Conservation (phyloP, 2,329 filamentous ascomycete genomes). For the Knoxdaviesia proteae region DNA sequence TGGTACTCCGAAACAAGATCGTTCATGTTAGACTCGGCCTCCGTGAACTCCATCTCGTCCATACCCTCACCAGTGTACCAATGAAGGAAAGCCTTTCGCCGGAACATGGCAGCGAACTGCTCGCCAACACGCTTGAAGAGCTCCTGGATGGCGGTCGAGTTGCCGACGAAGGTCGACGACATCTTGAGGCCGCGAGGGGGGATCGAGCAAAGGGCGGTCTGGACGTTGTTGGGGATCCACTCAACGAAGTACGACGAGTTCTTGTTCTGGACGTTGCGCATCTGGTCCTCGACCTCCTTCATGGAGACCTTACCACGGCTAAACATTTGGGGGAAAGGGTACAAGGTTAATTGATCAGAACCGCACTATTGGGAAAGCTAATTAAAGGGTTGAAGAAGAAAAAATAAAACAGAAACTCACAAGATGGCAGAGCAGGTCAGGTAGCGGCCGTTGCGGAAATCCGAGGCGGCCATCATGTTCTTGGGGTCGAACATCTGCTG, state of each 20-base stretch:
- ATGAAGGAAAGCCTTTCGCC: constrained; percentile 99
- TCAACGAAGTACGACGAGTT: constrained; percentile 99
- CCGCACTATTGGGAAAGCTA: background rate
- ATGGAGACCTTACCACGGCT: constrained; percentile 98
- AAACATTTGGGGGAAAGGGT: constrained; percentile 2
- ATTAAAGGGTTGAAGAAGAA: background rate
- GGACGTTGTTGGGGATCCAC: constrained; percentile 99
- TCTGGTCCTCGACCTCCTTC: constrained; percentile 99
- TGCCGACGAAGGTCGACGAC: constrained; percentile 97
- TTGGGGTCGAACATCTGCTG: constrained; percentile 99
- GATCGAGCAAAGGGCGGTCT: constrained; percentile 97
- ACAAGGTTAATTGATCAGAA: background rate
- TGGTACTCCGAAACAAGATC: constrained; percentile 98
- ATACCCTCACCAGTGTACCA: constrained; percentile 99
- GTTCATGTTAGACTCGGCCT: constrained; percentile 99
- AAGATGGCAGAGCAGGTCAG: constrained; percentile 99
- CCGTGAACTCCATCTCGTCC: constrained; percentile 99
- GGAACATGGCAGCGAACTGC: constrained; percentile 99
- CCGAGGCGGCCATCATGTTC: constrained; percentile 99
- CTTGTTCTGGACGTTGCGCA: constrained; percentile 99
- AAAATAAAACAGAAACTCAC: constrained; percentile 23
- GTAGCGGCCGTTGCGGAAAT: constrained; percentile 99
- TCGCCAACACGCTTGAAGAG: constrained; percentile 99
- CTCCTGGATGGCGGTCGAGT: constrained; percentile 99
- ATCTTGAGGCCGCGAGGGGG: constrained; percentile 96